Conservation (phyloP, 2,329 filamentous ascomycete species). For the Thermomyces lanuginosus region DNA sequence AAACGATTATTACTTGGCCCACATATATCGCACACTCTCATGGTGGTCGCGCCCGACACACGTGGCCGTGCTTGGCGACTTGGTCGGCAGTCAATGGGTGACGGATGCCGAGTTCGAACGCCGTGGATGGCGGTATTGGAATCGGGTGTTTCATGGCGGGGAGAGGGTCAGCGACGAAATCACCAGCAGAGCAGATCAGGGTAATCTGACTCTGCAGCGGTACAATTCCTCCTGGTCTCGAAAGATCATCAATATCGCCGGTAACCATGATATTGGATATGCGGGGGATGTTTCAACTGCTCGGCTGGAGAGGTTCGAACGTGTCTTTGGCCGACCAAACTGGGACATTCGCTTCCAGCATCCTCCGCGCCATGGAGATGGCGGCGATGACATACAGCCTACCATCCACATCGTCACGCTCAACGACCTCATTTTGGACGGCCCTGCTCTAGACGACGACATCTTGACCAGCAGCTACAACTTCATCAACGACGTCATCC, state of each 20-base stretch:
- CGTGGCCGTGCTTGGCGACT: constrained; percentile 72
- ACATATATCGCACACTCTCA: constrained; percentile 68
- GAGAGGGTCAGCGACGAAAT: constrained; percentile 41
- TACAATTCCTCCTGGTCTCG: constrained; percentile 48
- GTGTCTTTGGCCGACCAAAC: constrained; percentile 70
- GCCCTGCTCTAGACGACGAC: constrained; percentile 49
- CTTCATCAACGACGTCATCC: constrained; percentile 48
- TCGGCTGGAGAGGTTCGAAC: constrained; percentile 66
- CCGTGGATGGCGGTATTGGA: constrained; percentile 63
- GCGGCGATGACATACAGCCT: constrained; percentile 18
- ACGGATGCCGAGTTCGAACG: constrained; percentile 64
- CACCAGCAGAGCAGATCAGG: constrained; percentile 24
- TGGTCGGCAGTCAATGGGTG: constrained; percentile 93
- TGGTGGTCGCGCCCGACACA: constrained; percentile 83
- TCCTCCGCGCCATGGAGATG: constrained; percentile 22
- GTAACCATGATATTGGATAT: constrained; percentile 95
- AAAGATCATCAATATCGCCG: constrained; percentile 73
- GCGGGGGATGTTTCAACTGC: constrained; percentile 72
- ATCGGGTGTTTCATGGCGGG: constrained; percentile 55
- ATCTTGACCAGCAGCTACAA: constrained; percentile 62
- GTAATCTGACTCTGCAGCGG: constrained; percentile 22
- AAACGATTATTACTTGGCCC: constrained; percentile 87
- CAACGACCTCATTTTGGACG: constrained; percentile 89
- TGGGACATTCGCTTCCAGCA: constrained; percentile 68
- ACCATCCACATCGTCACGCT: constrained; percentile 70